phyloP scores from a whole-genome alignment of 2,329 filamentous ascomycete genomes.

The Phialemonium atrogriseum region DNA sequence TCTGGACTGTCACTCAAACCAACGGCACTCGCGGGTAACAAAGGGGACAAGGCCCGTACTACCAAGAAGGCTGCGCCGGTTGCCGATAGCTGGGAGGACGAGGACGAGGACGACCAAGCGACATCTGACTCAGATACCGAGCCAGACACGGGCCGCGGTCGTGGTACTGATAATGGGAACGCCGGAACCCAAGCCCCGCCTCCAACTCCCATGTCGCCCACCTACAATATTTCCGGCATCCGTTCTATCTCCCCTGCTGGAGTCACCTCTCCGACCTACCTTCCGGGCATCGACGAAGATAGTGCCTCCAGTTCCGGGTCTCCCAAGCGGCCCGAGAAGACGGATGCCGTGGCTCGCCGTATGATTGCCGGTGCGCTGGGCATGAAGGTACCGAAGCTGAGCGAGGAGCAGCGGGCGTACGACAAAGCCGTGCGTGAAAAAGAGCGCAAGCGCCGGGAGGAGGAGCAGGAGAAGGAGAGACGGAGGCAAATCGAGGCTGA shows the following conservation, averaged over 20 bases:
- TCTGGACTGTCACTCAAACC: slow-evolving; percentile 1
- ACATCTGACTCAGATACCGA: slow-evolving; percentile 8
- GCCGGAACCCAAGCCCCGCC: slow-evolving; percentile 44
- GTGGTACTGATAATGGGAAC: slow-evolving; percentile 4
- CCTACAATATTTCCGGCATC: slow-evolving; percentile 18
- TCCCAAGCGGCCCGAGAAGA: slow-evolving; percentile 72
- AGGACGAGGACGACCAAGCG: slow-evolving; percentile 7
- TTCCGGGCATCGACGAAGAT: slow-evolving; percentile 3
- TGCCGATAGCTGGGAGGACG: slow-evolving; percentile 20
- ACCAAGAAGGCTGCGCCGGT: slow-evolving; percentile 11
- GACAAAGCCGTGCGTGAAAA: slow-evolving; percentile 76
- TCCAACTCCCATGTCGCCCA: slow-evolving; percentile 57
- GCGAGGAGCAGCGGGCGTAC: slow-evolving; percentile 82
- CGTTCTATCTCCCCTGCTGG: slow-evolving; percentile 15
- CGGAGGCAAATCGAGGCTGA: slow-evolving; percentile 57
- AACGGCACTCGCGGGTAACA: background rate
- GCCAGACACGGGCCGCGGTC: slow-evolving; percentile 1
- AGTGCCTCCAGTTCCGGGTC: slow-evolving; percentile 5
- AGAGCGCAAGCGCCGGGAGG: slow-evolving; percentile 68
- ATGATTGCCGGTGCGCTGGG: slow-evolving; percentile 88
- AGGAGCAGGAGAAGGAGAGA: slow-evolving; percentile 59
- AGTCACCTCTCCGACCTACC: background rate
- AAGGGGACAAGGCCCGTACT: slow-evolving; percentile 7
- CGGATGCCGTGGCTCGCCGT: slow-evolving; percentile 79
- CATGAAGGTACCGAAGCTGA: slow-evolving; percentile 69